phyloP scores from a whole-genome alignment of 1,139 yeast genomes.

The Yamadazyma oceani region DNA sequence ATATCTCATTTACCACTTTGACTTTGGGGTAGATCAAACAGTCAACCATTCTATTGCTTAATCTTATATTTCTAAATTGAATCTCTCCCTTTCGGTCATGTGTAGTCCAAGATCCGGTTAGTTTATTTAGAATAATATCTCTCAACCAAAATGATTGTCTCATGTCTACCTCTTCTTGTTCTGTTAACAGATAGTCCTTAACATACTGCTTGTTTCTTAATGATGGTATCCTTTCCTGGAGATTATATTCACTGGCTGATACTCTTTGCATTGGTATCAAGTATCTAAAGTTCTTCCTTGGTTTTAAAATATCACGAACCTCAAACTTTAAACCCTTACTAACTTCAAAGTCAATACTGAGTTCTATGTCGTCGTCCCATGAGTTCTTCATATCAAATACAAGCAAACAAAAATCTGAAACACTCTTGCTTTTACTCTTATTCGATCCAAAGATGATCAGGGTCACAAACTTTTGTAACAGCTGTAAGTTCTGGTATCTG shows the following conservation, averaged over 20 bases:
- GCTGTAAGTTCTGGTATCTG: constrained; percentile 8
- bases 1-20: constrained; percentile 34
- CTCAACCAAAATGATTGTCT: constrained; percentile 81
- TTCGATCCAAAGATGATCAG: too few relatives aligned
- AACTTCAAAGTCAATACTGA: constrained; percentile 17
- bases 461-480: constrained; percentile 15
- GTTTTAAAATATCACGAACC: constrained; percentile 34
- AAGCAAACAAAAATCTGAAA: constrained; percentile 58
- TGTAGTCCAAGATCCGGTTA: constrained; percentile 67
- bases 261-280: constrained; percentile 69
- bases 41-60: constrained; percentile 54
- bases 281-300: constrained; percentile 58
- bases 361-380: constrained; percentile 52
- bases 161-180: constrained; percentile 51
- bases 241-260: constrained; percentile 40
- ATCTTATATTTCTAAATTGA: constrained; percentile 64
- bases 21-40: constrained; percentile 51
- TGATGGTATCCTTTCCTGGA: constrained; percentile 66
- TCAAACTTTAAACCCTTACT: constrained; percentile 20
- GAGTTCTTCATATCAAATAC: constrained; percentile 70
- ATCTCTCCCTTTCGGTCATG: constrained; percentile 47
- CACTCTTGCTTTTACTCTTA: constrained; percentile 25
- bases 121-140: constrained; percentile 54
- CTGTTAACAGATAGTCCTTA: constrained; percentile 56
- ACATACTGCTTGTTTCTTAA: constrained; percentile 72